phyloP scores from a whole-genome alignment of 345 rosid genomes.

The Rubroshorea leprosula region DNA sequence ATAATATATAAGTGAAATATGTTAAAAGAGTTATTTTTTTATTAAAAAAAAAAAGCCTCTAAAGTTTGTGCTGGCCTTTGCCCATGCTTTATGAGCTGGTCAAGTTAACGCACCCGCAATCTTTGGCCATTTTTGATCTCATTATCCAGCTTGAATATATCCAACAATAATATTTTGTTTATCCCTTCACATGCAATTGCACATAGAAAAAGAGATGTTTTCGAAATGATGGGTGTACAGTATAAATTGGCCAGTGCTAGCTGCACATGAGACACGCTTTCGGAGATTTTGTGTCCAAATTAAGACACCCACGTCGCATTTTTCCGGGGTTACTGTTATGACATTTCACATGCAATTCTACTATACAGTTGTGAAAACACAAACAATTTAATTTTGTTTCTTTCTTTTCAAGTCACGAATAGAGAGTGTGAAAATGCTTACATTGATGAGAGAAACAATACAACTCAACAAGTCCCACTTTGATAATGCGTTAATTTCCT shows the following conservation, averaged over 20 bases:
- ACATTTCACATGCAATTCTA: background rate
- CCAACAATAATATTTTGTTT: no score
- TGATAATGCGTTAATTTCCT: no score
- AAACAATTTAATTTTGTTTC: background rate
- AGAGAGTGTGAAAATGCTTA: no score
- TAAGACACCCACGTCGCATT: conserved; percentile 20
- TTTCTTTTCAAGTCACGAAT: no score
- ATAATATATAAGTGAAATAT: no score
- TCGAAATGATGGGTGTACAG: conserved; percentile 1
- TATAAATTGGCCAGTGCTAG: no score
- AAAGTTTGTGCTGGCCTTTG: background rate
- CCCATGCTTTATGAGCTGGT: background rate
- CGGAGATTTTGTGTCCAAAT: conserved; percentile 14
- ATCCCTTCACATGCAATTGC: background rate
- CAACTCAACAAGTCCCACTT: no score
- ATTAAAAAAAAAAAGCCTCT: no score
- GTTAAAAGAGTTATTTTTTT: no score
- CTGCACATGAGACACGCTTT: conserved; percentile 16
- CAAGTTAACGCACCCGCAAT: background rate
- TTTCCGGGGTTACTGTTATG: background rate
- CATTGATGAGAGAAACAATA: no score
- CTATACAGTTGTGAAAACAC: background rate
- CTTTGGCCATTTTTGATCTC: background rate
- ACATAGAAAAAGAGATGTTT: background rate
- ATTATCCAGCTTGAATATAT: background rate